These are phyloP conservation scores for Saraca asoca DNA, from an alignment of 331 rosid species.

Conservation along the genomic window DNA sequence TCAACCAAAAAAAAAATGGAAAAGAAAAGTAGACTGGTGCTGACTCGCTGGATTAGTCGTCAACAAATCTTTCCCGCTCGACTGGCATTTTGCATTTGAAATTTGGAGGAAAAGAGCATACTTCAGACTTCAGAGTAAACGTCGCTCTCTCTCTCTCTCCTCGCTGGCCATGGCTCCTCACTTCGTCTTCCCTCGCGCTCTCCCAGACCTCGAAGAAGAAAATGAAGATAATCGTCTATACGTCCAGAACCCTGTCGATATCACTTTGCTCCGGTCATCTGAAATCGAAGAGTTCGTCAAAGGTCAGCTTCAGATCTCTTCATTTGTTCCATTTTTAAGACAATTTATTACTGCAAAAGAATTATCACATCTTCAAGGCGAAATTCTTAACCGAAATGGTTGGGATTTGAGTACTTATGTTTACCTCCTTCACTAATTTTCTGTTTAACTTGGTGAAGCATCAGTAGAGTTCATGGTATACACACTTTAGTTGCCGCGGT, in stretches of 20 bases:
- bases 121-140: constrained; percentile 19
- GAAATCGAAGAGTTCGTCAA: constrained; percentile 89
- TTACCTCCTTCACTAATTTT: neutral
- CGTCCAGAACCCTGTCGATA: constrained; percentile 50
- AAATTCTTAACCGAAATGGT: neutral
- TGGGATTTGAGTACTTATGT: no score
- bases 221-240: constrained; percentile 57
- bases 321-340: constrained; percentile 12
- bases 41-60: no score
- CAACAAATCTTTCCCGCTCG: constrained; percentile 32
- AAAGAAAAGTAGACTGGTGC: no score
- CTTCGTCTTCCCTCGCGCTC: constrained; percentile 72
- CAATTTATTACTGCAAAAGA: neutral
- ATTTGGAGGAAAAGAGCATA: neutral
- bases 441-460: neutral
- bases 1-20: no score
- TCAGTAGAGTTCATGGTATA: neutral
- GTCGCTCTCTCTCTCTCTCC: constrained; percentile 34
- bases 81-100: constrained; percentile 27
- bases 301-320: constrained; percentile 47
- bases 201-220: constrained; percentile 67
- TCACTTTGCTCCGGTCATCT: constrained; percentile 58
- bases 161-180: constrained; percentile 59
- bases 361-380: neutral
- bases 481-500: no score